Evolutionary conservation across 2,329 filamentous ascomycete species (phyloP), one percentile per base, ranked within the genome.

Genomic region (Chaetomium sp.): DNA sequence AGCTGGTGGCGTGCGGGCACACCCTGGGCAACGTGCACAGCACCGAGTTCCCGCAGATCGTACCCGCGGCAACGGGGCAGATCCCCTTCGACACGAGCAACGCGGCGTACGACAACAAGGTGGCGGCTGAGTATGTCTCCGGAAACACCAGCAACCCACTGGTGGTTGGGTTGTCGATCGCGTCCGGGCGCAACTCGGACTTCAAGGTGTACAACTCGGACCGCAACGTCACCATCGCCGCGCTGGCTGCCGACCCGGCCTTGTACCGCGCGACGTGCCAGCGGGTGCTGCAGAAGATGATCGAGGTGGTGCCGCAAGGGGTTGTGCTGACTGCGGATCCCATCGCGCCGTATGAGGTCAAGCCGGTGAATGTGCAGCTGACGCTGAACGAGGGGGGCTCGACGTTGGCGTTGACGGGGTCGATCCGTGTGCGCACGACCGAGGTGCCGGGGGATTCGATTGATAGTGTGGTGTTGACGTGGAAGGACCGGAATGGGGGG

Each of bases 1-100:
- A 80, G 62, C 70, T 82, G 32, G 76, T 76, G 1, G 81, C 81
- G 8, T 86, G 82, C 64, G 82, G 82, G 2, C 82, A 86, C 65
- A 79, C 79, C 0, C 66, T 86, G 27, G 82, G 82, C 27, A 79
- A 81, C 12, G 81, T 85, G 6, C 82, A 85, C 67, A 70, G 71
- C 33, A 64, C 65, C 8, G 73, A 82, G 59, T 82, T 82, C 58
- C 77, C 79, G 0, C 69, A 75, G 7, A 76, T 85, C 43, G 76
- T 82, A 1, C 71, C 70, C 5, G 70, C 69, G 9, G 64, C 70
- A 7, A 71, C 79, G 53, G 78, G 74, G 19, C 70, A 76, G 52
- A 68, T 68, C 2, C 62, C 70, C 5, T 70, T 83, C 50, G 81
- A 83, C 56, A 70, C 73, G 1, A 76, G 75, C 1, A 70, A 70